Base-by-base conservation (phyloP, 305 asterid species). In the Caryopteris hybrid region DNA sequence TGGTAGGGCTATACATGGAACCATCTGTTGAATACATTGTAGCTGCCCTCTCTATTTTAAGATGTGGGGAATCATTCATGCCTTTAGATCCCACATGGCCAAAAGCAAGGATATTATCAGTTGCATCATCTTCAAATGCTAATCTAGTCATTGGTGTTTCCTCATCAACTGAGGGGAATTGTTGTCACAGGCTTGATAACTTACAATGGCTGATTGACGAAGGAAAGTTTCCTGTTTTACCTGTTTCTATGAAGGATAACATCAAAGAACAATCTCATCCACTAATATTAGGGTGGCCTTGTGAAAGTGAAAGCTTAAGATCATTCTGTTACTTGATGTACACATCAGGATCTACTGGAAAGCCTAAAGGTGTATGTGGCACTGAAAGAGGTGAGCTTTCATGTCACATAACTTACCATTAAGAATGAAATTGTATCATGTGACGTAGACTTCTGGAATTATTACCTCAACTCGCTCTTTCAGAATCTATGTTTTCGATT, bases 41-140 rank as follows among this genome's bases (percentile, higher is more conserved):
- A 69, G 80, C 96, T 5, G 86, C 86, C 66, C 87, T 93, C 22
- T 86, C 99, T 60, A 83, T 88, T 80, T 68, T 93, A 66, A 91
- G 96, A 83, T 88, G 95, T 45, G 99, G 97, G 56, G 96, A 84
- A 78, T 90, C 96, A 51, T 91, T 93, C 83, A 71, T 93, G 88
- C 97, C 99, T n/a, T 71, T 93, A 72, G 99, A 93, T 61, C 88
- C 97, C 45, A 78, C 95, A 20, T 93, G 96, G 97, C 96, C 97
- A 20, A 78, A 71, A 27, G 82, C 87, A 66, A 91, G 91, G 88
- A 69, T 86, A 74, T 73, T 78, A 65, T 84, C 90, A 8, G 57
- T 91, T 23, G 27, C 83, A 68, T 74, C 81, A 34, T 82, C 85
- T 74, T 91, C 99, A 38, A 83, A 78, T 63, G 78, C 89, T 61